phyloP scores from a whole-genome alignment of 371 early-diverging fungal genomes.

The Choanephora cucurbitarum region DNA sequence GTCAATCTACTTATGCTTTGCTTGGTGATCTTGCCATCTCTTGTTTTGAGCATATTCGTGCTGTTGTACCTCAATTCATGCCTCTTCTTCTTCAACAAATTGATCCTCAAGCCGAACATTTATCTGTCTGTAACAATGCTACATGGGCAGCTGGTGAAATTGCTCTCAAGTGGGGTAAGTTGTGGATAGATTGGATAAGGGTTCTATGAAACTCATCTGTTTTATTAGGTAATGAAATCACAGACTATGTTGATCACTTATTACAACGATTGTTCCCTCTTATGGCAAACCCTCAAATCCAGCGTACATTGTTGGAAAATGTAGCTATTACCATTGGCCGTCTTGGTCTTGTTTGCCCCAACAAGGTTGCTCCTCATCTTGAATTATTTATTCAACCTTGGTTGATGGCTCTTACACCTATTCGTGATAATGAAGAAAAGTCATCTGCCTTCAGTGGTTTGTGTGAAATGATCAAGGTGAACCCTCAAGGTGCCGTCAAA shows the following conservation, averaged over 20 bases:
- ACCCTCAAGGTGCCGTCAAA: slow-evolving; percentile 81
- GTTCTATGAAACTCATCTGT: no score
- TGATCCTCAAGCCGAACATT: slow-evolving; percentile 62
- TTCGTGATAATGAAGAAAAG: slow-evolving; percentile 92
- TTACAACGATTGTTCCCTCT: slow-evolving; percentile 81
- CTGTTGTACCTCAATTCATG: slow-evolving; percentile 75
- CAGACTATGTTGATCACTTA: slow-evolving; percentile 73
- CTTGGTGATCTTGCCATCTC: slow-evolving; percentile 90
- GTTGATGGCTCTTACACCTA: slow-evolving; percentile 68
- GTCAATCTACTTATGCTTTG: slow-evolving; percentile 93
- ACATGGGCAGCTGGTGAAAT: slow-evolving; percentile 96
- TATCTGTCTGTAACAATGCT: slow-evolving; percentile 89
- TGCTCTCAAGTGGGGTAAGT: slow-evolving; percentile 69
- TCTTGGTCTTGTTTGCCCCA: slow-evolving; percentile 84
- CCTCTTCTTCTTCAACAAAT: slow-evolving; percentile 75
- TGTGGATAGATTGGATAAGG: neutral
- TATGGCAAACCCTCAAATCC: slow-evolving; percentile 64
- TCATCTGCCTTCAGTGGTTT: slow-evolving; percentile 91
- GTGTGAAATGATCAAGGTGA: slow-evolving; percentile 83
- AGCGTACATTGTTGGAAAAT: slow-evolving; percentile 85
- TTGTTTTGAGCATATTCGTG: slow-evolving; percentile 73
- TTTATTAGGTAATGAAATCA: slow-evolving; percentile 59
- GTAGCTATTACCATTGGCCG: slow-evolving; percentile 95
- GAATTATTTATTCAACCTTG: slow-evolving; percentile 74
- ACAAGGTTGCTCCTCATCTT: slow-evolving; percentile 76